Percentiles rank a stretch among this genome's conserved stretches.
These are phyloP conservation scores for Vigna trinervia DNA, from an alignment of 306 rosid genomes.

Conservation along the genomic window DNA sequence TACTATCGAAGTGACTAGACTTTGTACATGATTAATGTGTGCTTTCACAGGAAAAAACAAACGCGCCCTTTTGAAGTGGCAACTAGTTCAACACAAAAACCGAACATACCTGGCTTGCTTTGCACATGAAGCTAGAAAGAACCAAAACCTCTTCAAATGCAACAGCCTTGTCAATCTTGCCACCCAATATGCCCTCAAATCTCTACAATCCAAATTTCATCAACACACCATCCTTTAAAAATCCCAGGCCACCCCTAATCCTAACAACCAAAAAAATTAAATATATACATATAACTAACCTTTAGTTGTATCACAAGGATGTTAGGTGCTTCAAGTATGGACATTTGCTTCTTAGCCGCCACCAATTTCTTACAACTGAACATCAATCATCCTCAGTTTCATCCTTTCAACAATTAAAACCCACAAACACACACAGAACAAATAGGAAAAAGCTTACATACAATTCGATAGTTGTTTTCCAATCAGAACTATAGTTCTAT, in stretches of 20 bases:
- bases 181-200: constrained; percentile 90
- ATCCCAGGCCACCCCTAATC: constrained; percentile 23
- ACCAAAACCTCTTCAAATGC: constrained; percentile 88
- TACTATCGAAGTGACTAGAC: background rate
- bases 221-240: constrained; percentile 42
- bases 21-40: background rate
- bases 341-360: constrained; percentile 94
- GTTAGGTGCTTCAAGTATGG: constrained; percentile 91
- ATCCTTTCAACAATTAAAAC: constrained; percentile 23
- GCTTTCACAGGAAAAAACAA: constrained; percentile 2
- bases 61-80: background rate
- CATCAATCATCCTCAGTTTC: constrained; percentile 26
- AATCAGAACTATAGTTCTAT: background rate
- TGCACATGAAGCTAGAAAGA: constrained; percentile 95
- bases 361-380: constrained; percentile 92
- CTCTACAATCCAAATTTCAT: constrained; percentile 72
- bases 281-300: constrained; percentile 53
- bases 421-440: background rate
- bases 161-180: constrained; percentile 91
- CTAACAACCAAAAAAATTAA: background rate
- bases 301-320: constrained; percentile 90
- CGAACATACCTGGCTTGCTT: constrained; percentile 80
- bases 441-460: background rate
- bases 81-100: constrained; percentile 29
- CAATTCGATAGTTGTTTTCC: background rate